Evolutionary conservation across 1,284 basidiomycete species (phyloP), one percentile per base, ranked within the genome.

Genomic region (Rhizoctonia solani): DNA sequence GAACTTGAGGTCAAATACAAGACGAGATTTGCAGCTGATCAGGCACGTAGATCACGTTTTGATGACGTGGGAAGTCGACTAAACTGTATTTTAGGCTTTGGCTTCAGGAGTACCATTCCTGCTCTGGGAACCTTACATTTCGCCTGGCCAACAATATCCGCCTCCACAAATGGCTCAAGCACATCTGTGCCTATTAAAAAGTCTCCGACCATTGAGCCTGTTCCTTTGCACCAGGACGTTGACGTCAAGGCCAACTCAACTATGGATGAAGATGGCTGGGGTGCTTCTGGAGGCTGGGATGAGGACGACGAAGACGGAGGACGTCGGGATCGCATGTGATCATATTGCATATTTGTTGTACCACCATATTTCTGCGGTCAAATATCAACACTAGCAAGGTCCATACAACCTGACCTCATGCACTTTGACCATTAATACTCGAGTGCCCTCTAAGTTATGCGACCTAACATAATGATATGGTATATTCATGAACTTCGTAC

Each of bases 1-100:
- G 85, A 85, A 69, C 74, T 87, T 23, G 71, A 90, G 5, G 86
- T 90, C 14, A 73, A 82, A 34, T 92, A 92, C 81, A 84, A 81
- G 72, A 85, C 82, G 53, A 84, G 90, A 68, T 78, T 80, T 41
- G 87, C 81, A 25, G 90, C 90, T n/a, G 90, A 92, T 75, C 87
- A 88, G 81, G 89, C 88, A 72, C 9, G 54, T 54, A 25, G 5
- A 42, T 37, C 54, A 14, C 32, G 8, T 54, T 8, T 54, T 54
- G 19, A 6, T 8, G 19, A 16, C 19, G 27, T 21, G 19, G 23
- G 16, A 8, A 21, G 19, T 37, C 11, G 11, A 16, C 19, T 37
- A 16, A 21, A 37, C 27, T 4, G 6, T 66, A 16, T 19, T 19
- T 32, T 32, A 70, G 69, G 69, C 67, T 49, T 50, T 70, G 25